Percentiles rank a stretch among this genome's conserved stretches.
phyloP scores from a whole-genome alignment of 768 basidiomycete genomes.

The Filobasidium floriforme region DNA sequence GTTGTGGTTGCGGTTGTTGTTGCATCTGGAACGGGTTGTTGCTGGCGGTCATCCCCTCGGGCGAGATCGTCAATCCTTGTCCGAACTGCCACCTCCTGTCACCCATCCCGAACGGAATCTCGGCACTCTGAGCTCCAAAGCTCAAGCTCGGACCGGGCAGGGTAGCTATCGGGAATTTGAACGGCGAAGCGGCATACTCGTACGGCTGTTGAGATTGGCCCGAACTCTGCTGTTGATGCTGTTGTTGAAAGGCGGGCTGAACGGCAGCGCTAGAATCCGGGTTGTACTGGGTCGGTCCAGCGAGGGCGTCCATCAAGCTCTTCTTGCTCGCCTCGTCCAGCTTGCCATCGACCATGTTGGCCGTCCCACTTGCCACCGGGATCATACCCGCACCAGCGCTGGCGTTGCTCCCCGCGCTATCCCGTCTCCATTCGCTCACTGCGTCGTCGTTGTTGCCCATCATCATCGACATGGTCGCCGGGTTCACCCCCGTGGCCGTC shows the following conservation, averaged over 20 bases:
- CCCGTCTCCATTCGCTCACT: background rate
- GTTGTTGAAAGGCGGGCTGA: background rate
- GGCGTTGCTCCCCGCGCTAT: background rate
- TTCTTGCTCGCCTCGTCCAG: conserved; percentile 18
- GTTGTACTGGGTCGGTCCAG: conserved; percentile 12
- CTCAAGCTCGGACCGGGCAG: background rate
- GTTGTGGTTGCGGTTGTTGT: background rate
- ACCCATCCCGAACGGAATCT: conserved; percentile 3
- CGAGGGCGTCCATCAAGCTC: conserved; percentile 20
- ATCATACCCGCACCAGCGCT: background rate
- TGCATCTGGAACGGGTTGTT: background rate
- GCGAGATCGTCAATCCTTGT: conserved; percentile 9
- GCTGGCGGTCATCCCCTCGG: background rate
- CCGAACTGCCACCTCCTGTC: conserved; percentile 4
- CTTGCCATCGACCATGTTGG: background rate
- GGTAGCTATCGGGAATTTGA: conserved; percentile 1
- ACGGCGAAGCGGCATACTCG: background rate
- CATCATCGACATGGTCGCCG: background rate
- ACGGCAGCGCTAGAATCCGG: conserved; percentile 10
- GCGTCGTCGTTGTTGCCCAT: background rate
- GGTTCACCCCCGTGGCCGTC: background rate
- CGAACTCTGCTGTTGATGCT: background rate
- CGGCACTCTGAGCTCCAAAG: background rate
- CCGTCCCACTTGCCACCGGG: background rate
- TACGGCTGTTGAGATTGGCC: background rate